A percentile compares a stretch with the other conserved stretches of the same genome.
phyloP scores from a whole-genome alignment of 441 rosid genomes.

The Manihot esculenta region DNA sequence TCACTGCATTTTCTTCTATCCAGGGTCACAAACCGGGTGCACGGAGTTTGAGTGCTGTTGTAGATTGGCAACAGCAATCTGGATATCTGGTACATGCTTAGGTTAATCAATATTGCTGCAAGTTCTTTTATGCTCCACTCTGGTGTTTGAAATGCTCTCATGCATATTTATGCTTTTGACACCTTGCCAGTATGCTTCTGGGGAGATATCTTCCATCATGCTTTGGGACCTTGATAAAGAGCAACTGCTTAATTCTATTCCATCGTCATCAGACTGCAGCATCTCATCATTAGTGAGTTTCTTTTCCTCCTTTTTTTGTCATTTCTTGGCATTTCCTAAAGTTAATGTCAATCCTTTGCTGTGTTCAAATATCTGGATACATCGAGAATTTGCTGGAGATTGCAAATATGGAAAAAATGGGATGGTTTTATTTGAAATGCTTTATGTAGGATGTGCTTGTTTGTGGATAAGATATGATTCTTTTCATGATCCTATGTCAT shows the following conservation, averaged over 20 bases:
- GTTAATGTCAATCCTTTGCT: too few relatives aligned
- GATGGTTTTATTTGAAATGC: background rate
- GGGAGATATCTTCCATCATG: slow-evolving; percentile 77
- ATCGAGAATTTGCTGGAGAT: background rate
- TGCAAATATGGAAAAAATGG: background rate
- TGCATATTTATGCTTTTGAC: slow-evolving; percentile 19
- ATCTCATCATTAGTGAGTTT: slow-evolving; percentile 69
- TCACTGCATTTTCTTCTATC: slow-evolving; percentile 90
- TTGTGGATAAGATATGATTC: background rate
- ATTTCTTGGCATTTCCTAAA: too few relatives aligned
- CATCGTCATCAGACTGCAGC: slow-evolving; percentile 71
- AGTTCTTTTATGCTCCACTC: slow-evolving; percentile 5
- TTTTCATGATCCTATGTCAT: background rate
- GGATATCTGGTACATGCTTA: slow-evolving; percentile 78
- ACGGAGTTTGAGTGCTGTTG: slow-evolving; percentile 79
- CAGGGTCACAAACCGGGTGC: slow-evolving; percentile 90
- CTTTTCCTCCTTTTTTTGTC: too few relatives aligned
- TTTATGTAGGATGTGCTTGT: background rate
- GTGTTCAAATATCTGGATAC: too few relatives aligned
- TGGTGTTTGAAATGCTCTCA: slow-evolving; percentile 15
- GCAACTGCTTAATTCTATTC: slow-evolving; percentile 69
- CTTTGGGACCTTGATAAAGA: slow-evolving; percentile 97
- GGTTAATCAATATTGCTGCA: slow-evolving; percentile 18
- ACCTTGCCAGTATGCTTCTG: slow-evolving; percentile 72
- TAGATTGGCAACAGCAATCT: slow-evolving; percentile 99